Percentiles rank a stretch among this genome's conserved stretches.
These are phyloP conservation scores for Euphorbia schlechtendalii DNA, from an alignment of 441 rosid genomes.

Conservation along the genomic window DNA sequence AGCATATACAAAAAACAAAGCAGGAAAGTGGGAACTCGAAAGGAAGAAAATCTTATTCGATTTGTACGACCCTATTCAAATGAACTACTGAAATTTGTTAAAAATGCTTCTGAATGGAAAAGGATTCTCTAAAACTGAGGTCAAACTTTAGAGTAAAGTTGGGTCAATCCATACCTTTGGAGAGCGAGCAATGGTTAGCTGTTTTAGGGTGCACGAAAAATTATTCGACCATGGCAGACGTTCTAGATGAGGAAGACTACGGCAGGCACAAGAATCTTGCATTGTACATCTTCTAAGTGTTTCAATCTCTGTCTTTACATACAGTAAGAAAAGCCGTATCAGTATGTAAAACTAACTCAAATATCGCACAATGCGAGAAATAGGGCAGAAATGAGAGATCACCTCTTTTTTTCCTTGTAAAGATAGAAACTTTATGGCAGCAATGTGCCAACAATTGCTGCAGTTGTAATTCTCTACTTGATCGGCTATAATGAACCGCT, in stretches of 20 bases:
- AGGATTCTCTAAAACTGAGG: too few species aligned
- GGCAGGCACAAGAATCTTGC: slow-evolving; percentile 59
- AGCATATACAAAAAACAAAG: too few species aligned
- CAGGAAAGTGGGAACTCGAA: background rate
- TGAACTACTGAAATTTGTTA: too few species aligned
- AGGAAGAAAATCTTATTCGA: slow-evolving; percentile 5
- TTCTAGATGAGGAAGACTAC: slow-evolving; percentile 31
- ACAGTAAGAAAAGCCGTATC: slow-evolving; percentile 11
- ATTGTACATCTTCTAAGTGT: slow-evolving; percentile 46
- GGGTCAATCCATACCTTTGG: slow-evolving; percentile 86
- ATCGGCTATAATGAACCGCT: slow-evolving; percentile 53
- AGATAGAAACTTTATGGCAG: slow-evolving; percentile 54
- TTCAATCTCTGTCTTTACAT: slow-evolving; percentile 42
- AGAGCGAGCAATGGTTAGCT: slow-evolving; percentile 54
- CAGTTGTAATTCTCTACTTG: slow-evolving; percentile 65
- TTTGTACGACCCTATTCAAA: background rate
- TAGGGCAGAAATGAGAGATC: slow-evolving; percentile 4
- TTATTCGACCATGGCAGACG: slow-evolving; percentile 70
- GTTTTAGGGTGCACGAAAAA: slow-evolving; percentile 48
- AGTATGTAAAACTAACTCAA: background rate
- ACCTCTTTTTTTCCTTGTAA: slow-evolving; percentile 46
- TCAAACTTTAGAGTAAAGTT: too few species aligned
- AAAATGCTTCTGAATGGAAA: too few species aligned
- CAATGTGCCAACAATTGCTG: slow-evolving; percentile 74
- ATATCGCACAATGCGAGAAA: background rate